Evolutionary conservation across 2,329 filamentous ascomycete species (phyloP), one percentile per base, ranked within the genome.

Genomic region (Scedosporium minutisporum): DNA sequence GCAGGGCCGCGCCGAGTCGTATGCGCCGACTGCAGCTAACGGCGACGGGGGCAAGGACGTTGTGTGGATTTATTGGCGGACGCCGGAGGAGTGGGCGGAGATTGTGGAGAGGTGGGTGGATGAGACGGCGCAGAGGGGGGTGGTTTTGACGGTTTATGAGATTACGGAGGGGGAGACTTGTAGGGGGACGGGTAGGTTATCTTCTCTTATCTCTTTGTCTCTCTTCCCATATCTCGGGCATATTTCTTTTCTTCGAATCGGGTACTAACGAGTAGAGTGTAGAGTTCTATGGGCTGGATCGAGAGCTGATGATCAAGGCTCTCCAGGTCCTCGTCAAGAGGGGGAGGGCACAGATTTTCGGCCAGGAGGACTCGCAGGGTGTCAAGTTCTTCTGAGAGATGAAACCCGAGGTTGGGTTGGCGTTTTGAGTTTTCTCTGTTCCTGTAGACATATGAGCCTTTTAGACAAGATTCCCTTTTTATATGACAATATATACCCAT

Each of bases 271-370:
- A 23, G 29, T 5, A 25, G 27, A 51, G 21, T 29, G 2, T 68
- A 89, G 91, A 96, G 68, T 91, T 96, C 70, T 86, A 91, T 74
- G 90, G 90, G n/a, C 89, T 99, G 79, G 93, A 97, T 71, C 80
- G 82, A 57, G 90, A 92, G 25, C 74, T 96, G 65, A 80, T 99
- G 70, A 83, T 89, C 67, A 92, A 88, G 73, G 88, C 90, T 44
- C 80, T 99, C 58, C 83, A 85, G 64, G 80, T 95, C 59, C 81
- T 97, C 58, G 93, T 96, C 42, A 96, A 96, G 80, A 84, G 88
- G 65, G 92, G 92, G 68, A 96, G 90, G 76, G 93, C 93, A 14
- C 93, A 97, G 75, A 86, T 97, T 27, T 97, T 99, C 77, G 93
- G 93, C 41, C 84, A 86, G 62, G 92, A 93, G 69, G 91, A 93